Evolutionary conservation across 2,329 filamentous ascomycete genomes (phyloP).

Genomic region (Penicillium sp.): DNA sequence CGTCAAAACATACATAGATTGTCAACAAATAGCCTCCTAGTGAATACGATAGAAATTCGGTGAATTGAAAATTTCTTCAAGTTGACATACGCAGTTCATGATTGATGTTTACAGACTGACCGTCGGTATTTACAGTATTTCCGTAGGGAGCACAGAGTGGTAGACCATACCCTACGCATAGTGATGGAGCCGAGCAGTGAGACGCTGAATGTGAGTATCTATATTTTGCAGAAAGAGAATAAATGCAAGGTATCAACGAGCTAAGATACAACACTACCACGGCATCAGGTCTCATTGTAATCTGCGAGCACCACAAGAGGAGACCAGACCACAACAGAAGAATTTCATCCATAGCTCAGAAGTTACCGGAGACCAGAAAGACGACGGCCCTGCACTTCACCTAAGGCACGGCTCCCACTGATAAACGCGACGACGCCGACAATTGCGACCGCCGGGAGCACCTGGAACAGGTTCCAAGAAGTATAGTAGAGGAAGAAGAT

Average conservation of each 20-base stretch:
- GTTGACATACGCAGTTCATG: no score
- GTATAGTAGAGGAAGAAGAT: constrained; percentile 95
- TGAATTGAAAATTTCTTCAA: no score
- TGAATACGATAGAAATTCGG: not conserved
- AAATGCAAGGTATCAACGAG: constrained; percentile 15
- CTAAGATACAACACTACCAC: constrained; percentile 17
- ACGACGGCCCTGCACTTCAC: constrained; percentile 86
- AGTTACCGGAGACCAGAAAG: constrained; percentile 63
- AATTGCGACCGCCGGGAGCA: constrained; percentile 66
- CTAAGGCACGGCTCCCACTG: constrained; percentile 83
- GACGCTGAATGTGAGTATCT: not conserved
- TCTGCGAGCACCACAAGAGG: not conserved
- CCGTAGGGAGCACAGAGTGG: not conserved
- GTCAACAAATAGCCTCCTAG: constrained; percentile 6
- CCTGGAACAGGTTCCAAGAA: constrained; percentile 87
- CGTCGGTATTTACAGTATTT: not conserved
- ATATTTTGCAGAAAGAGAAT: constrained; percentile 2
- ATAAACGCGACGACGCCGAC: constrained; percentile 71
- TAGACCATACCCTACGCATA: no score
- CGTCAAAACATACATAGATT: constrained; percentile 19
- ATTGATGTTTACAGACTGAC: no score
- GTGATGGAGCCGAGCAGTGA: no score
- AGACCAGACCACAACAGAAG: not conserved
- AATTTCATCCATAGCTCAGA: not conserved
- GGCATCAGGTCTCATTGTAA: not conserved